Evolutionary conservation across 2,329 filamentous ascomycete genomes (phyloP), one percentile per base, ranked within the genome.

Genomic region (Xylariaceae sp.): DNA sequence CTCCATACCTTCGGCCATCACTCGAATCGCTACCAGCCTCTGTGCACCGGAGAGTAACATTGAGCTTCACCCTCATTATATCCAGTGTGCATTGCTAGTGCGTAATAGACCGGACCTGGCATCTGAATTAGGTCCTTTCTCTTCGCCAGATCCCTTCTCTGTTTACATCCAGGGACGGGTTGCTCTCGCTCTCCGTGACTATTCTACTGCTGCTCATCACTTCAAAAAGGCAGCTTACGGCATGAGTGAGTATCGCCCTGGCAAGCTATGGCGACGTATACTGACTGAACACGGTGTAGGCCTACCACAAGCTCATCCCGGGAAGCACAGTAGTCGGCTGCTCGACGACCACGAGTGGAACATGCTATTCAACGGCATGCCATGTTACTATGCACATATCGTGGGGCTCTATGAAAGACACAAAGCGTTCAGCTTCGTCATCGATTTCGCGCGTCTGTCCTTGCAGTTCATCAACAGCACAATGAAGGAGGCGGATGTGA

Each of bases 101-200:
- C 66, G 71, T 41, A 73, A 76, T 38, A 68, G 78, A 41, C 66
- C 76, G 3, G 79, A 83, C 53, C 60, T 83, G 13, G 76, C 79
- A 11, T 52, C 73, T 19, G 73, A 80, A 45, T 68, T 82, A 17
- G 62, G 64, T 11, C 67, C 73, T 1, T 82, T 81, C 52, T 70
- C 71, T 45, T 66, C 69, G 14, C 68, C 73, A 36, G 74, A 74
- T 36, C 66, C 73, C 47, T 88, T 73, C 70, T 81, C 66, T 68
- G 85, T 71, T 50, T 98, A 98, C 57, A 74, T 97, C 4, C 87
- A 89, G 60, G 92, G 85, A 2, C 81, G 92, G 19, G 73, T 94
- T 34, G 75, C 78, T 49, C 68, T 97, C 23, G 78, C 81, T 4
- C 74, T 83, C 47, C 83, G 82, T 38, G 83, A 94, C 55, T 81